Evolutionary conservation across 2,329 filamentous ascomycete genomes (phyloP).

Genomic region (Nemania sp.): DNA sequence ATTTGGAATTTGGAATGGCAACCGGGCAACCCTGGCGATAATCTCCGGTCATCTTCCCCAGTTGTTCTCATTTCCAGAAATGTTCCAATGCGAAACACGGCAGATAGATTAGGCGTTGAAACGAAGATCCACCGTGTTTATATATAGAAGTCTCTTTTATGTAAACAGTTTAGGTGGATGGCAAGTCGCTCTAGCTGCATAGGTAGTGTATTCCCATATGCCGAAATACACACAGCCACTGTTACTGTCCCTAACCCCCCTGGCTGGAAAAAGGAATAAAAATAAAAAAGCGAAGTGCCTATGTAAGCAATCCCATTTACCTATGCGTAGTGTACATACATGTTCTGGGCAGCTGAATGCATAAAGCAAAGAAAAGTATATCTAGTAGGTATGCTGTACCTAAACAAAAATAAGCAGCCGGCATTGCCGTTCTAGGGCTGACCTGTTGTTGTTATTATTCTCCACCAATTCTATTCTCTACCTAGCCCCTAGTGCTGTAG

Average conservation of each 20-base stretch:
- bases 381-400: no score
- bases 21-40: constrained; percentile 16
- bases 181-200: background rate
- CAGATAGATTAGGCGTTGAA: constrained; percentile 19
- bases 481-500: background rate
- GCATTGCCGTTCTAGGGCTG: constrained; percentile 33
- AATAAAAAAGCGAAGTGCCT: background rate
- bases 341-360: background rate
- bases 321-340: background rate
- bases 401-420: constrained; percentile 31
- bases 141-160: constrained; percentile 31
- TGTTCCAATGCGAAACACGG: constrained; percentile 26
- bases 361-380: constrained; percentile 1
- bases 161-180: background rate
- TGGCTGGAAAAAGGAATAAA: background rate
- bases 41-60: constrained; percentile 26
- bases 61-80: constrained; percentile 21
- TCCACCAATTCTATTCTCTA: constrained; percentile 1
- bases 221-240: background rate
- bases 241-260: background rate
- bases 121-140: constrained; percentile 28
- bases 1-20: no score
- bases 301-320: background rate
- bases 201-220: background rate
- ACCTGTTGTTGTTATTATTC: constrained; percentile 14